Percentiles rank a stretch among this genome's conserved stretches.
phyloP scores from a whole-genome alignment of 805 yeast species.

The Kodamaea restingae region DNA sequence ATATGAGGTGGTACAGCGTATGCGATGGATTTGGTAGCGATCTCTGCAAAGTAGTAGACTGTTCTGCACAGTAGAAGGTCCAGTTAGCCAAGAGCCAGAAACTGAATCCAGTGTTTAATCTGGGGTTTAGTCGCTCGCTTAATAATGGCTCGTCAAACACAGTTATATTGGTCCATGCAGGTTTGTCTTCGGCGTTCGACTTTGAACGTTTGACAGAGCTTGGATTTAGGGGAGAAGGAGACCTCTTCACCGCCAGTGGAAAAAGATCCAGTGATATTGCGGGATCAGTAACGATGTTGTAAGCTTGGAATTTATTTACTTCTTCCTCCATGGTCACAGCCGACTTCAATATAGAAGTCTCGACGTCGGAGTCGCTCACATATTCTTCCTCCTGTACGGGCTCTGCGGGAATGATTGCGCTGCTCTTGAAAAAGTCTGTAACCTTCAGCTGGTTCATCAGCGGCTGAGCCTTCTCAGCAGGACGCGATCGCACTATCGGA shows the following conservation, averaged over 20 bases:
- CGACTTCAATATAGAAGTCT: constrained; percentile 6
- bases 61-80: constrained; percentile 35
- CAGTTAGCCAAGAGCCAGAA: constrained; percentile 33
- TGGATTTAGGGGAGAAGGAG: neutral
- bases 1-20: constrained; percentile 23
- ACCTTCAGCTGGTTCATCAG: constrained; percentile 11
- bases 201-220: neutral
- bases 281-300: constrained; percentile 10
- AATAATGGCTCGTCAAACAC: constrained; percentile 33
- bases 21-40: constrained; percentile 16
- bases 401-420: neutral
- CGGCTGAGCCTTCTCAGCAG: constrained; percentile 2
- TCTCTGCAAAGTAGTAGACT: constrained; percentile 18
- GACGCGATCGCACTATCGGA: constrained; percentile 8
- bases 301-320: constrained; percentile 15
- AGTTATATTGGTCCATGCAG: constrained; percentile 11
- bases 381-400: constrained; percentile 13
- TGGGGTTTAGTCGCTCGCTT: constrained; percentile 21
- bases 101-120: constrained; percentile 15
- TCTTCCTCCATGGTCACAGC: constrained; percentile 17
- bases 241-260: neutral
- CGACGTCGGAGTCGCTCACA: constrained; percentile 24
- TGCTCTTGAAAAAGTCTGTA: constrained; percentile 9
- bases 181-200: constrained; percentile 4
- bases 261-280: constrained; percentile 1